Percentiles rank a stretch among this genome's conserved stretches.
Conservation (phyloP, 2,329 filamentous ascomycete genomes). For the Penicillium sp. region DNA sequence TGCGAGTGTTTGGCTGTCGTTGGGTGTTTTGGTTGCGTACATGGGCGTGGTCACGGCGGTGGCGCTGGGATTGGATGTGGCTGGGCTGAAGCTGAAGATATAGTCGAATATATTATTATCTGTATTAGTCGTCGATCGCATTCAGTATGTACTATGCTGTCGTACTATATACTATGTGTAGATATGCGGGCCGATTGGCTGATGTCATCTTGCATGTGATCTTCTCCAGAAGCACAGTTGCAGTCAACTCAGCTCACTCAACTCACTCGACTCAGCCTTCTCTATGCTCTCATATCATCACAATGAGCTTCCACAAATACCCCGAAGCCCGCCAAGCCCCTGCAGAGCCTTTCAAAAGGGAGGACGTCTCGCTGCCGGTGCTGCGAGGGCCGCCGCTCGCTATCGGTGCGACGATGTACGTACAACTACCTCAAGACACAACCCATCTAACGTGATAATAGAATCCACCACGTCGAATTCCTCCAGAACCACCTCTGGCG, state of each 20-base stretch:
- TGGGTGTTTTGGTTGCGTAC: conserved; percentile 73
- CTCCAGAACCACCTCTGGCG: conserved; percentile 65
- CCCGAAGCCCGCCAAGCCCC: conserved; percentile 39
- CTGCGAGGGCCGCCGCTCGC: conserved; percentile 63
- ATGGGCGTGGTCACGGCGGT: conserved; percentile 62
- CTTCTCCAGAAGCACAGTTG: not conserved
- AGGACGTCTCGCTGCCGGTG: conserved; percentile 63
- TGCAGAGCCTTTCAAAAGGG: conserved; percentile 42
- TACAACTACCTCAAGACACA: conserved; percentile 7
- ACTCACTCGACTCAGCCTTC: not conserved
- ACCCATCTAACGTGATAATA: conserved; percentile 20
- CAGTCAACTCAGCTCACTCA: not conserved
- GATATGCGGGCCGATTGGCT: conserved; percentile 1
- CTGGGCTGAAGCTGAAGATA: conserved; percentile 30
- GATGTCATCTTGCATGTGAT: conserved; percentile 8
- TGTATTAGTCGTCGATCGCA: not conserved
- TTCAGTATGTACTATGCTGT: not conserved
- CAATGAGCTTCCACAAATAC: conserved; percentile 31
- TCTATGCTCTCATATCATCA: not conserved
- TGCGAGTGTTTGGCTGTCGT: conserved; percentile 59
- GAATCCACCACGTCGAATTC: conserved; percentile 56
- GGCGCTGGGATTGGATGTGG: conserved; percentile 48
- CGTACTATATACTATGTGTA: not conserved
- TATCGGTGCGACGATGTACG: conserved; percentile 60
- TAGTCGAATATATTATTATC: conserved; percentile 8